Conservation (phyloP, 768 basidiomycete species). For the Leccinum boreale region DNA sequence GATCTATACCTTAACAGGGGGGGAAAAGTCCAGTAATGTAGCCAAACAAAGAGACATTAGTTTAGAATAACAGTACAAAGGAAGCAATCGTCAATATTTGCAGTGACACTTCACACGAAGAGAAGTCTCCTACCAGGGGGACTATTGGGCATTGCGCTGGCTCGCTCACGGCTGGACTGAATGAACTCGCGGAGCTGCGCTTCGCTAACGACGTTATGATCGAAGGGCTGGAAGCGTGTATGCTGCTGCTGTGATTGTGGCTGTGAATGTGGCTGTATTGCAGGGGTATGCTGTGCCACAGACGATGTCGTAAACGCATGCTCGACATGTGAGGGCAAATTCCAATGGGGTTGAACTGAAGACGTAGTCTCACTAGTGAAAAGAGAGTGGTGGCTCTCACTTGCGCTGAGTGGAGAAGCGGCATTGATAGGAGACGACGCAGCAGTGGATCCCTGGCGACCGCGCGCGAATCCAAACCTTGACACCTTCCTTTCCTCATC, state of each 20-base stretch:
- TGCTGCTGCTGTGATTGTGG: constrained; percentile 34
- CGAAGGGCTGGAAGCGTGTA: constrained; percentile 55
- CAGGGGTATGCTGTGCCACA: constrained; percentile 44
- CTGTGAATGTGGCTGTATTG: constrained; percentile 32
- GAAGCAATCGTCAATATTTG: constrained; percentile 33
- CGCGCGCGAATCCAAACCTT: constrained; percentile 77
- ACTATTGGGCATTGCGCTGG: constrained; percentile 31
- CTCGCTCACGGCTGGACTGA: constrained; percentile 62
- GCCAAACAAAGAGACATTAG: constrained; percentile 12
- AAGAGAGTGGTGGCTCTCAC: constrained; percentile 47
- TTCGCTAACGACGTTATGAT: constrained; percentile 57
- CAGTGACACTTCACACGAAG: constrained; percentile 34
- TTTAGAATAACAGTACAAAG: constrained; percentile 27
- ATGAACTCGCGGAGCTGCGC: constrained; percentile 77
- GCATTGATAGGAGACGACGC: constrained; percentile 59
- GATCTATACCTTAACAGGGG: constrained; percentile 32
- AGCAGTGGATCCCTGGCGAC: constrained; percentile 56
- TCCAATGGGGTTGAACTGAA: constrained; percentile 44
- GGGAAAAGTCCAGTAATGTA: constrained; percentile 14
- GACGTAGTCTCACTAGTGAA: constrained; percentile 40
- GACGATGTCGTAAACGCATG: constrained; percentile 47
- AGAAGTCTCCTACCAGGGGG: constrained; percentile 50
- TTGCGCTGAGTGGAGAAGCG: constrained; percentile 52
- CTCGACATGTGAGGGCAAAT: constrained; percentile 38
- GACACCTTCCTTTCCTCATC: constrained; percentile 67